A percentile compares a stretch with the other conserved stretches of the same genome.
Evolutionary conservation across 2,329 filamentous ascomycete species (phyloP).

Genomic region (Chrysoporthe austroafricana): DNA sequence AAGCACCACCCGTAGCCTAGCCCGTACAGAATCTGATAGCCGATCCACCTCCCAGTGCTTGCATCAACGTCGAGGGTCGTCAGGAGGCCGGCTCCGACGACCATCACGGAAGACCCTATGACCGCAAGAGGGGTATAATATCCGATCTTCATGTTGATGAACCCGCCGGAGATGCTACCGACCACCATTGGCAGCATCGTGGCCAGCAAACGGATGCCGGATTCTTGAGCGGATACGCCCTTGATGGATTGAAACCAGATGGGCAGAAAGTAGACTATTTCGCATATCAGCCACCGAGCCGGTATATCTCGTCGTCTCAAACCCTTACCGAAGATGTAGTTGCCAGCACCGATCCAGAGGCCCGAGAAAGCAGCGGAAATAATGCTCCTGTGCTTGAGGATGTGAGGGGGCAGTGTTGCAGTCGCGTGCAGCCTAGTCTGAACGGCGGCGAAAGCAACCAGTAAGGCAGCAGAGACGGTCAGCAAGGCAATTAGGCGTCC

Average conservation of each 20-base stretch:
- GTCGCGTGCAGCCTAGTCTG: constrained; percentile 48
- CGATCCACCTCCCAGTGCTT: constrained; percentile 40
- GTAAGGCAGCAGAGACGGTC: constrained; percentile 34
- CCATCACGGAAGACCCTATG: constrained; percentile 32
- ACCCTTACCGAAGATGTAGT: constrained; percentile 15
- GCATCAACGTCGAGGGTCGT: constrained; percentile 40
- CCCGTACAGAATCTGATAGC: constrained; percentile 42
- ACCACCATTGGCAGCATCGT: constrained; percentile 34
- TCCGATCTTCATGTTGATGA: constrained; percentile 35
- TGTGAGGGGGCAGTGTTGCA: constrained; percentile 53
- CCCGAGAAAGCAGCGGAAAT: constrained; percentile 41
- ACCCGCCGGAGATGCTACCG: constrained; percentile 32
- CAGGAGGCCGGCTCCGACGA: constrained; percentile 40
- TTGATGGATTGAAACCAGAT: constrained; percentile 39
- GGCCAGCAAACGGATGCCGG: constrained; percentile 37
- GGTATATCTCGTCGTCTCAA: neutral
- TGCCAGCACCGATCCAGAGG: constrained; percentile 36
- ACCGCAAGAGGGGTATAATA: constrained; percentile 42
- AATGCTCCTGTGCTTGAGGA: constrained; percentile 50
- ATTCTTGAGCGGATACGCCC: constrained; percentile 35
- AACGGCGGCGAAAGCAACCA: constrained; percentile 35
- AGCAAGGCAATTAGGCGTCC: constrained; percentile 38
- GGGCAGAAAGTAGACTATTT: constrained; percentile 35
- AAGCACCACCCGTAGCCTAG: constrained; percentile 41
- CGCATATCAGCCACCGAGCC: neutral